Percentiles rank a stretch among this genome's conserved stretches.
Conservation (phyloP, 768 basidiomycete genomes). For the Naganishia randhawae region DNA sequence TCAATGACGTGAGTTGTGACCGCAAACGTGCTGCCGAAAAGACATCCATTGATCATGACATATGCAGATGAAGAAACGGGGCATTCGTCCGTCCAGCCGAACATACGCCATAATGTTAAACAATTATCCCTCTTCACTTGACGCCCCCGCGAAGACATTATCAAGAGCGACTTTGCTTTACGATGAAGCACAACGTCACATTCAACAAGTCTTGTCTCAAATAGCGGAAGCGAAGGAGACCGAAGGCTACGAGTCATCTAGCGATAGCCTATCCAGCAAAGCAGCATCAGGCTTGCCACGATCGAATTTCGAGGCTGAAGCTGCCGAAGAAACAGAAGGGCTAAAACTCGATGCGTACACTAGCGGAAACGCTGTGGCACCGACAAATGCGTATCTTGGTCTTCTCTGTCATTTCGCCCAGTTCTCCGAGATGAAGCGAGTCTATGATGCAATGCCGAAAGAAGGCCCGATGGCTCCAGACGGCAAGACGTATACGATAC, state of each 20-base stretch:
- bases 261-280: neutral
- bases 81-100: slow-evolving; percentile 40
- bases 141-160: slow-evolving; percentile 10
- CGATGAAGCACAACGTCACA: slow-evolving; percentile 24
- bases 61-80: slow-evolving; percentile 48
- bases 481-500: slow-evolving; percentile 38
- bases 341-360: slow-evolving; percentile 11
- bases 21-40: neutral
- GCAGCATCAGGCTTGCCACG: neutral
- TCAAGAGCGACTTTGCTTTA: slow-evolving; percentile 22
- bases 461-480: slow-evolving; percentile 36
- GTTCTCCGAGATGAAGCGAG: slow-evolving; percentile 39
- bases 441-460: slow-evolving; percentile 34
- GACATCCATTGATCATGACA: neutral
- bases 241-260: slow-evolving; percentile 9
- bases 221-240: slow-evolving; percentile 14
- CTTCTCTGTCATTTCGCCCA: slow-evolving; percentile 37
- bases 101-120: slow-evolving; percentile 43
- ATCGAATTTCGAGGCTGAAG: neutral
- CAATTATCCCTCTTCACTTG: slow-evolving; percentile 32
- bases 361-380: slow-evolving; percentile 29
- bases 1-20: slow-evolving; percentile 45
- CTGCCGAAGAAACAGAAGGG: neutral
- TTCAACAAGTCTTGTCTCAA: neutral
- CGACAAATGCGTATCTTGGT: slow-evolving; percentile 45